Conservation (phyloP, 2,329 filamentous ascomycete genomes). For the Trichoderma asperellum region DNA sequence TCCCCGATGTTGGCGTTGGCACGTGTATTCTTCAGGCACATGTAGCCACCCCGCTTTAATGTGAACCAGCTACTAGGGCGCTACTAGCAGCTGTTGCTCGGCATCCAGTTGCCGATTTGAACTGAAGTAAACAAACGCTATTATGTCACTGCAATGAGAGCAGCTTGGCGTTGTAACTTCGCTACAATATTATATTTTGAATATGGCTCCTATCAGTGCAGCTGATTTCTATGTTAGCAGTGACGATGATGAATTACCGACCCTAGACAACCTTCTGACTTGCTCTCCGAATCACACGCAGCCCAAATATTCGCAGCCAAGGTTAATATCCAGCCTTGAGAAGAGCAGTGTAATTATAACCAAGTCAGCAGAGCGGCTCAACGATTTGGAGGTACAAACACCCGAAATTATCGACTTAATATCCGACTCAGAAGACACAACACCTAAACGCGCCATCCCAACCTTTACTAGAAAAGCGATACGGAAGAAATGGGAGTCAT, state of each 20-base stretch:
- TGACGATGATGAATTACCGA: constrained; percentile 14
- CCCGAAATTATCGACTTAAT: neutral
- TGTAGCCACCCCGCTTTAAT: neutral
- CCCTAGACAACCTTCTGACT: neutral
- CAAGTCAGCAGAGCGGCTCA: neutral
- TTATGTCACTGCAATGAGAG: neutral
- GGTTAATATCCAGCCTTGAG: neutral
- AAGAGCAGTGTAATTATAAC: neutral
- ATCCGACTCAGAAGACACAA: neutral
- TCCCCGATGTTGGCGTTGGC: neutral
- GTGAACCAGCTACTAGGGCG: neutral
- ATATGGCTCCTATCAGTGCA: neutral
- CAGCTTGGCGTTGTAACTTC: neutral
- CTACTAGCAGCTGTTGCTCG: constrained; percentile 1
- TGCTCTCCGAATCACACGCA: neutral
- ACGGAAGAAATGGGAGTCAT: neutral
- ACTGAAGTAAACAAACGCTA: constrained; percentile 15
- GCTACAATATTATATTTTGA: neutral
- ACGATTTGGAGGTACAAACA: neutral
- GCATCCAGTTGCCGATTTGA: neutral
- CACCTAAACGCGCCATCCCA: neutral
- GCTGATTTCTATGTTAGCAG: neutral
- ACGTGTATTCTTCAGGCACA: neutral
- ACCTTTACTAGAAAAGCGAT: neutral
- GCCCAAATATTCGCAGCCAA: neutral